Base-by-base conservation (phyloP, 495 filamentous ascomycete genomes). In the Aspergillus heteromorphus region DNA sequence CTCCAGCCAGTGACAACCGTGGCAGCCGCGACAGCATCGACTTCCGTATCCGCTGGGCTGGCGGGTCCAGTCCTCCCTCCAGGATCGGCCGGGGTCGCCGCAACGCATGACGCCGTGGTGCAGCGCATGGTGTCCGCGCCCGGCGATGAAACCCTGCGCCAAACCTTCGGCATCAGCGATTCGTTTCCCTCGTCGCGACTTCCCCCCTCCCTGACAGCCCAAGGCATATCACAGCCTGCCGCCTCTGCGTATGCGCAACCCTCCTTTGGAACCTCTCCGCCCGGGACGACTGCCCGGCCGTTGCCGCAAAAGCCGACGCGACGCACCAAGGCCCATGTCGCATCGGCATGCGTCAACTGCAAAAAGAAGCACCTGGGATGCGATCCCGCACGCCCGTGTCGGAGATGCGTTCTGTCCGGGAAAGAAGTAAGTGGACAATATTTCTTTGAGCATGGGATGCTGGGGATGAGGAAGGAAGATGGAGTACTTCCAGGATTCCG, bases 261-360 rank as follows among this genome's bases (percentile, higher is more conserved):
- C 27, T 42, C 65, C 2, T 52, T 70, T 42, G 68, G 66, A 40
- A 16, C 57, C 1, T 55, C 63, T 5, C 48, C 65, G 0, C 41
- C 68, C 0, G 65, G 57, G 9, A 47, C 66, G 6, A 54, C 64
- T 25, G 49, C 52, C 40, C 69, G 76, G 23, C 59, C 70, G 41
- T 58, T 76, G 40, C 69, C 75, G 40, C 74, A 78, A 45, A 89
- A 86, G 58, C 75, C 85, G 6, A 88, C 90, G 14, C 81, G 91
- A 58, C 88, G 92, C 61, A 86, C 91, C 7, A 98, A 97, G 65
- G 90, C 90, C 11, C 93, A 98, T 74, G 93, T 98, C 45, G 90
- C 92, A 31, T 96, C 92, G 30, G 93, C 93, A 16, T 98, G 93
- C 67, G 87, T 97, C 52, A 95, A 96, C 64, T 98, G 93, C 76